Evolutionary conservation across 2,329 filamentous ascomycete species (phyloP), one percentile per base, ranked within the genome.

Genomic region (Monosporascus sp.): DNA sequence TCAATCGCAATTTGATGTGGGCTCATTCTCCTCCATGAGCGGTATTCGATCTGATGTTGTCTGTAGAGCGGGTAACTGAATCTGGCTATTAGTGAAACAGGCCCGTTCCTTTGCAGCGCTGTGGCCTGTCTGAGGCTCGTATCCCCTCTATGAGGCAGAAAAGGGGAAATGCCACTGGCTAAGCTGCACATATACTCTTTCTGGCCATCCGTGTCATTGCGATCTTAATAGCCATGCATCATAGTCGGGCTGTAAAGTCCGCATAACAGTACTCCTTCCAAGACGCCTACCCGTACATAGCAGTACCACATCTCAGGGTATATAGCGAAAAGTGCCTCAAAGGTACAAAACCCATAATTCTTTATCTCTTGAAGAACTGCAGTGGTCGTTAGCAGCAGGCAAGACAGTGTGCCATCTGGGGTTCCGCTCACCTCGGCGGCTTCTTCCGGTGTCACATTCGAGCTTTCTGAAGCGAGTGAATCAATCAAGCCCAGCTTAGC

Each of bases 401-500:
- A 1, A 17, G 38, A 3, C 3, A 49, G 37, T 20, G 11, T 16
- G 17, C 27, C 3, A 7, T 48, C 40, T 22, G 24, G 9, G 6
- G 24, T 24, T 27, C 20, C n/a, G 59, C 64, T 57, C 58, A 82
- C 81, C 74, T 84, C 78, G 50, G 77, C 80, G n/a, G 88, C 91
- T 63, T 92, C 87, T 45, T 89, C 84, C 50, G 83, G 79, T 0
- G 79, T 82, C 5, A 92, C 82, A 31, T 82, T 75, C 1, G 88
- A 91, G 19, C 77, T 73, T 44, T 88, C 83, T 2, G 79, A 81
- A 63, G 83, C 74, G 48, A 72, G 77, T 50, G 78, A 75, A 58
- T 88, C 84, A 62, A 97, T 85, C 65, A 96, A 73, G 0, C 91
- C 89, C 52, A 96, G 72, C 60, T 77, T 82, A 43, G 78, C 81